phyloP scores from a whole-genome alignment of 2,329 filamentous ascomycete genomes.

The Fusarium protoensiforme region DNA sequence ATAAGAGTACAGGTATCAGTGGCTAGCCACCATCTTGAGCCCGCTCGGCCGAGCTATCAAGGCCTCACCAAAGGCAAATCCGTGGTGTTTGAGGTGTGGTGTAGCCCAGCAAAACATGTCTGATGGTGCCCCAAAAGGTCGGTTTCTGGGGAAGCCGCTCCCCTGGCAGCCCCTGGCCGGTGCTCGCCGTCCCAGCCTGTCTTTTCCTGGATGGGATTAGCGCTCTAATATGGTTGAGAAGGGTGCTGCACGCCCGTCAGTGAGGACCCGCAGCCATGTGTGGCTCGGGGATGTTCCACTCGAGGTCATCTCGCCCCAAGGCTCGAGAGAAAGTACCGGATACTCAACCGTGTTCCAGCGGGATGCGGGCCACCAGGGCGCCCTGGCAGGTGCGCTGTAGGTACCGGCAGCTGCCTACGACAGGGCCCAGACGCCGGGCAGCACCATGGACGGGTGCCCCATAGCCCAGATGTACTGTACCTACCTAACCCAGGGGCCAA shows the following conservation, averaged over 20 bases:
- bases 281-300: conserved; percentile 40
- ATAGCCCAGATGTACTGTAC: conserved; percentile 14
- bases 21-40: conserved; percentile 2
- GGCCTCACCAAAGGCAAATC: conserved; percentile 34
- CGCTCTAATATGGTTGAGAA: conserved; percentile 57
- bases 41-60: conserved; percentile 43
- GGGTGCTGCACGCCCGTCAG: conserved; percentile 42
- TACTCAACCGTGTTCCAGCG: conserved; percentile 36
- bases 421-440: neutral
- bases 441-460: neutral
- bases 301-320: neutral
- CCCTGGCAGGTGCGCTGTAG: conserved; percentile 28
- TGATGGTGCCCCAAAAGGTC: conserved; percentile 47
- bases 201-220: conserved; percentile 47
- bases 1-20: conserved; percentile 7
- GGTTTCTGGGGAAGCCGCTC: conserved; percentile 44
- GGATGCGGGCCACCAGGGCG: conserved; percentile 17
- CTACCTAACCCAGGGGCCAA: conserved; percentile 19
- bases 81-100: conserved; percentile 1
- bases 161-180: conserved; percentile 41
- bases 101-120: conserved; percentile 36
- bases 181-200: conserved; percentile 26
- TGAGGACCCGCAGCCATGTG: conserved; percentile 41
- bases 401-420: conserved; percentile 34
- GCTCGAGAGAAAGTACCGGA: conserved; percentile 36